phyloP scores from a whole-genome alignment of 2,329 filamentous ascomycete genomes.

The Parastagonospora nodorum region DNA sequence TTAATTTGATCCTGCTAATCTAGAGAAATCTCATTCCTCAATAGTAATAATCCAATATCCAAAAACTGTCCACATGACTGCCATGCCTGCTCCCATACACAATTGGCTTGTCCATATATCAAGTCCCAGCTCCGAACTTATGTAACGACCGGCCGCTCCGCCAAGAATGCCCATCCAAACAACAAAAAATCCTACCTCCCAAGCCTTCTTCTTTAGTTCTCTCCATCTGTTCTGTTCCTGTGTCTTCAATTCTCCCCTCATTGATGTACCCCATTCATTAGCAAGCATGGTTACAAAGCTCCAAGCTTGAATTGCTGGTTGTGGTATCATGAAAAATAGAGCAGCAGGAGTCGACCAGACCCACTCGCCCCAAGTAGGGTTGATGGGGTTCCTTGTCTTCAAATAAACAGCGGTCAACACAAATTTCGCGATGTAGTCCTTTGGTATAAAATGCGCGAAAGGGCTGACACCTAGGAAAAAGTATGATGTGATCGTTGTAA shows the following conservation, averaged over 20 bases:
- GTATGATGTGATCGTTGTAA: slow-evolving; percentile 36
- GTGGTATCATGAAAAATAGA: slow-evolving; percentile 44
- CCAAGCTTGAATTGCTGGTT: slow-evolving; percentile 46
- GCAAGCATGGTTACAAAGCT: slow-evolving; percentile 41
- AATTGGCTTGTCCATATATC: not conserved
- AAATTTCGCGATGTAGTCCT: slow-evolving; percentile 29
- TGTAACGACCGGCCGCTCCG: slow-evolving; percentile 15
- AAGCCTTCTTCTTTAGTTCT: slow-evolving; percentile 28
- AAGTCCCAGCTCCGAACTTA: not conserved
- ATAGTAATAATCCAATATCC: slow-evolving; percentile 1
- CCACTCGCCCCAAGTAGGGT: slow-evolving; percentile 15
- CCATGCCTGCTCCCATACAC: slow-evolving; percentile 1
- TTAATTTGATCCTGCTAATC: too few relatives aligned
- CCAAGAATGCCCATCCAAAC: slow-evolving; percentile 38
- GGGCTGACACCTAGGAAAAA: slow-evolving; percentile 33
- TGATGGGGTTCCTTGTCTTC: slow-evolving; percentile 25
- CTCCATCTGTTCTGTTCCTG: slow-evolving; percentile 19
- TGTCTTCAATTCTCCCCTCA: slow-evolving; percentile 36
- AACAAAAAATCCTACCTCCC: slow-evolving; percentile 37
- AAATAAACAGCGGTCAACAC: slow-evolving; percentile 27
- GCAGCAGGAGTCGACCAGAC: slow-evolving; percentile 18
- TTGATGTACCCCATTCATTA: slow-evolving; percentile 44
- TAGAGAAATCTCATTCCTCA: too few relatives aligned
- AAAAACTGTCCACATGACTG: not conserved
- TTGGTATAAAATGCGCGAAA: slow-evolving; percentile 27